phyloP scores from a whole-genome alignment of 1,284 basidiomycete genomes.

The Sparassis latifolia region DNA sequence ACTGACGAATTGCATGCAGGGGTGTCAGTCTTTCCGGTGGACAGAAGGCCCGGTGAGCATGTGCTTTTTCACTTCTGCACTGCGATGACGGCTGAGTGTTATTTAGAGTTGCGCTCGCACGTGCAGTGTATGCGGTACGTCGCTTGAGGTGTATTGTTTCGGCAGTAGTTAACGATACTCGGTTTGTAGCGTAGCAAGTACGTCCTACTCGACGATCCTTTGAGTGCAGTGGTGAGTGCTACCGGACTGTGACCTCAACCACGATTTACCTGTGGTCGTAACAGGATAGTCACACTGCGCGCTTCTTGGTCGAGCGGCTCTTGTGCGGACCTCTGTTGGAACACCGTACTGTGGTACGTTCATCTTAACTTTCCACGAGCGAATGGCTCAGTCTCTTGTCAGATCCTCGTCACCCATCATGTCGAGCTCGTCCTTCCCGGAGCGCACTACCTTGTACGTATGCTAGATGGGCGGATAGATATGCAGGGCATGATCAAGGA shows the following conservation, averaged over 20 bases:
- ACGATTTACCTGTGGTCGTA: neutral
- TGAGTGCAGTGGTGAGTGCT: conserved; percentile 57
- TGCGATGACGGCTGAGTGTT: neutral
- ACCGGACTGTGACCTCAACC: neutral
- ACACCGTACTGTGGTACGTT: conserved; percentile 60
- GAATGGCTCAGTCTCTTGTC: conserved; percentile 1
- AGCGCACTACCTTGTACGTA: conserved; percentile 61
- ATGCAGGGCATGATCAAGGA: conserved; percentile 61
- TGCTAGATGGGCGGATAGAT: conserved; percentile 70
- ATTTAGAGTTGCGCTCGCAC: conserved; percentile 59
- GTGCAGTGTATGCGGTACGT: conserved; percentile 56
- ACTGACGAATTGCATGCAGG: conserved; percentile 14
- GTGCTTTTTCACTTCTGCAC: conserved; percentile 4
- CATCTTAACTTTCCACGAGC: too few species aligned
- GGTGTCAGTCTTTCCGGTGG: conserved; percentile 61
- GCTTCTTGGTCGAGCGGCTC: conserved; percentile 59
- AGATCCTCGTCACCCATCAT: conserved; percentile 71
- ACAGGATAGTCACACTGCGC: conserved; percentile 71
- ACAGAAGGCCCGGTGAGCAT: conserved; percentile 49
- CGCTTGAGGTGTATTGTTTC: too few species aligned
- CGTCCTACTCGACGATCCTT: conserved; percentile 65
- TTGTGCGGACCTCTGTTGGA: conserved; percentile 58
- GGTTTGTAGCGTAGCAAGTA: conserved; percentile 41
- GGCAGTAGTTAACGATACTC: too few species aligned
- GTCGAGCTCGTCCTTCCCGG: conserved; percentile 69